Evolutionary conservation across 331 rosid species (phyloP), one percentile per base, ranked within the genome.

Genomic region (Telfairia occidentalis): DNA sequence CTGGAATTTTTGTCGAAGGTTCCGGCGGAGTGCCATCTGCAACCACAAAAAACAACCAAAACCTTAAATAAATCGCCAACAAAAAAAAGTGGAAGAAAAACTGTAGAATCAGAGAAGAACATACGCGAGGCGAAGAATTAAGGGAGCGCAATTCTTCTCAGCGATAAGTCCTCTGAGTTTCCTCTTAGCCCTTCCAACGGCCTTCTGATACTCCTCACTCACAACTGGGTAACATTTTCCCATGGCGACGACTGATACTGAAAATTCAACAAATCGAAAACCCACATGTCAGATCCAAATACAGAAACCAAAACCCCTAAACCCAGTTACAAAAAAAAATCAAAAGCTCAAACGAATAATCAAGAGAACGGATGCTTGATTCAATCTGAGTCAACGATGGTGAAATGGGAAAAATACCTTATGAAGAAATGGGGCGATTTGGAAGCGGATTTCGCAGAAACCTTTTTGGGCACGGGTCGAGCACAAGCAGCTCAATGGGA

Each of bases 11-110:
- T 63, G 21, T 92, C 97, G 37, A 54, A 95, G 63, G 99, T 95
- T 0, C 99, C 99, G 60, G 99, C 99, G 3, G 99, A 88, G 83
- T 95, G 99, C 99, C 99, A 95, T 83, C 99, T 95, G 55, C 66
- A 84, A 6, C 61, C 26, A 38, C 21, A 69, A 32, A 32, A 5
- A 32, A 4, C 13, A 46, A 32, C 9, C 43, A 3, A 12, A 63
- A 0, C 42, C 55, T 43, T 45, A 16, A 66, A 66, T 16, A 19
- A 19, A n/a, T 34, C 74, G 19, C 5, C 7, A n/a, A n/a, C 55
- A 26, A 0, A 23, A 13, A 24, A 21, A 5, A 2, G 9, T 9
- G 4, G 18, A 3, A 18, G 26, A 11, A 45, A 5, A 0, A 0
- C 7, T 5, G 18, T 11, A 19, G 4, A 43, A 7, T 28, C 2